Evolutionary conservation across 306 rosid species (phyloP), one percentile per base, ranked within the genome.

Genomic region (Vachellia pachyceras): DNA sequence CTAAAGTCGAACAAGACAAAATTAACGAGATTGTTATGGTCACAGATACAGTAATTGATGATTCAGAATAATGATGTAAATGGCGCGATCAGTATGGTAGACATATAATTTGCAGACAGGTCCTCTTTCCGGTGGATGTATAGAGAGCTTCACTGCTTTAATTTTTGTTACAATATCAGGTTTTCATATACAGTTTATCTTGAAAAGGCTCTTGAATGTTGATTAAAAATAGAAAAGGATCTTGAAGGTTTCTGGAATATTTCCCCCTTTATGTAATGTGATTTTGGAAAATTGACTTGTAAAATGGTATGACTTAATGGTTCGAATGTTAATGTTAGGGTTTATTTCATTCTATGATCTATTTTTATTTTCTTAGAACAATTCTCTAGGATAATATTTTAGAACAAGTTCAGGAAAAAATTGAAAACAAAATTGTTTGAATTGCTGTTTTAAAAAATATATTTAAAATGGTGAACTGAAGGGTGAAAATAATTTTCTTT

Each of bases 1-100:
- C 82, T 52, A 79, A 86, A 83, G 82, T 7, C 45, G 83, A 55
- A 41, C 87, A 79, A 77, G 61, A 75, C 3, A 79, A 72, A 49
- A 54, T 79, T 35, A 22, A 57, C 72, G 85, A 79, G 88, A 89
- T 90, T 79, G 82, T 87, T 67, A 83, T 77, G 91, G 92, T 88
- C 64, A 74, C 90, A n/a, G 90, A 89, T 58, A 25, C 82, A 68
- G 91, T 90, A 87, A 77, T 49, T 50, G 80, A 77, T 73, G 91
- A 89, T 82, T 78, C 84, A 20, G 86, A 87, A 44, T 84, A 88
- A 76, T 88, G 83, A 85, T 78, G 79, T 81, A 78, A 61, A 83
- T 80, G 63, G 80, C 42, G 52, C 66, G 42, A 42, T 42, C 64
- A 6, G 13, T 73, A 55, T 1, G 71, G 10, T 18, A 25, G 55